These are phyloP conservation scores for Oryza coarctata DNA, from an alignment of 176 grass and related monocot genomes.

Conservation along the genomic window DNA sequence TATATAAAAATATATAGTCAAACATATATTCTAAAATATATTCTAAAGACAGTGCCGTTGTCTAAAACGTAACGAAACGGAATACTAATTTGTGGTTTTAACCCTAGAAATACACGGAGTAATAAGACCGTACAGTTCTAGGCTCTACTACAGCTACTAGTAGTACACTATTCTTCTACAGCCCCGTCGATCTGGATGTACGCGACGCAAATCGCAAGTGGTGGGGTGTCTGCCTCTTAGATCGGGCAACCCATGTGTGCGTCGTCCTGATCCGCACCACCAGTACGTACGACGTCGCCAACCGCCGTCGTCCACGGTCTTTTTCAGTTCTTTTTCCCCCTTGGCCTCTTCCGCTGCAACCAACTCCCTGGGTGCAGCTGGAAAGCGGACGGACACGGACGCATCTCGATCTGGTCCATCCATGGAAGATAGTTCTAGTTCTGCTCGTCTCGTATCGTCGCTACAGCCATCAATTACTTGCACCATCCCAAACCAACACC, in stretches of 20 bases:
- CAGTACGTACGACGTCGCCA: background rate
- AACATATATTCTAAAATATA: too few species aligned
- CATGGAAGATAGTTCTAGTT: background rate
- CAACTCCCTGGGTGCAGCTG: background rate
- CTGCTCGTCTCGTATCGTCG: background rate
- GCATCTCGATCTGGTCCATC: background rate
- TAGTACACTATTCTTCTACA: background rate
- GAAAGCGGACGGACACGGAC: background rate
- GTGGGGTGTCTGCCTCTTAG: background rate
- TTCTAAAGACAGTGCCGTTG: too few species aligned
- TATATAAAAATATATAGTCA: too few species aligned
- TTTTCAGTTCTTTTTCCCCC: background rate
- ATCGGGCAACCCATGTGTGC: conserved; percentile 38
- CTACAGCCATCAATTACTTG: background rate
- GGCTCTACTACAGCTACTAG: background rate
- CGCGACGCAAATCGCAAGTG: background rate
- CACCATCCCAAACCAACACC: background rate
- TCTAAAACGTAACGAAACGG: too few species aligned
- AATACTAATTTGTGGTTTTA: too few species aligned
- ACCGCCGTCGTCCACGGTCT: conserved; percentile 1
- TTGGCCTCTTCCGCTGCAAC: background rate
- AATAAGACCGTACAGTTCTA: background rate
- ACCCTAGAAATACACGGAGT: too few species aligned
- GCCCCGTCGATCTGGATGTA: background rate
- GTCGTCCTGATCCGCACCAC: conserved; percentile 15